Conservation (phyloP, 495 filamentous ascomycete species). For the Peziza echinospora region DNA sequence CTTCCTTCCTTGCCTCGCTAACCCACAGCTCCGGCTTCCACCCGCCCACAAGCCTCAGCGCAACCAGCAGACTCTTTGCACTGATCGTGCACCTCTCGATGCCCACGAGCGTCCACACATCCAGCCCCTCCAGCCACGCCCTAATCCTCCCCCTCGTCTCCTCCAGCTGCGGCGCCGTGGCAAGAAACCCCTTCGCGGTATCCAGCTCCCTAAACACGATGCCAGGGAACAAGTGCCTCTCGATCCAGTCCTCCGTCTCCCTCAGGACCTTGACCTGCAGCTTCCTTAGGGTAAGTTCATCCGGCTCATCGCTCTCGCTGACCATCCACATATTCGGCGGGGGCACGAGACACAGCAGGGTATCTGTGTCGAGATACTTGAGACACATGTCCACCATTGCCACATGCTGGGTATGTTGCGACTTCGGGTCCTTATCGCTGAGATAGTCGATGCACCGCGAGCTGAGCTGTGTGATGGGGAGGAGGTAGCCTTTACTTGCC, state of each 20-base stretch:
- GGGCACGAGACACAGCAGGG: constrained; percentile 62
- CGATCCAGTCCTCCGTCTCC: constrained; percentile 45
- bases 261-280: constrained; percentile 44
- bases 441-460: constrained; percentile 62
- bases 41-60: constrained; percentile 54
- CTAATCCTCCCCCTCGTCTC: constrained; percentile 51
- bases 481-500: constrained; percentile 53
- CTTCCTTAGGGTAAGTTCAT: constrained; percentile 38
- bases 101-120: constrained; percentile 59
- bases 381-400: constrained; percentile 34
- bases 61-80: constrained; percentile 65
- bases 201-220: constrained; percentile 7
- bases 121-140: constrained; percentile 54
- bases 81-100: constrained; percentile 67
- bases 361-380: constrained; percentile 79
- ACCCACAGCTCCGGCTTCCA: constrained; percentile 54
- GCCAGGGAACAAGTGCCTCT: constrained; percentile 42
- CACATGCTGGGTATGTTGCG: constrained; percentile 14
- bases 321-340: constrained; percentile 33
- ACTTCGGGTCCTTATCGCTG: constrained; percentile 44
- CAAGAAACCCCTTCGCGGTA: not conserved
- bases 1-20: constrained; percentile 12
- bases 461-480: constrained; percentile 71
- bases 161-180: constrained; percentile 31
- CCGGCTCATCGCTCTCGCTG: constrained; percentile 17